Evolutionary conservation across 164 flowering plant genomes (phyloP), one percentile per base, ranked within the genome.

Genomic region (Brasenia schreberi): DNA sequence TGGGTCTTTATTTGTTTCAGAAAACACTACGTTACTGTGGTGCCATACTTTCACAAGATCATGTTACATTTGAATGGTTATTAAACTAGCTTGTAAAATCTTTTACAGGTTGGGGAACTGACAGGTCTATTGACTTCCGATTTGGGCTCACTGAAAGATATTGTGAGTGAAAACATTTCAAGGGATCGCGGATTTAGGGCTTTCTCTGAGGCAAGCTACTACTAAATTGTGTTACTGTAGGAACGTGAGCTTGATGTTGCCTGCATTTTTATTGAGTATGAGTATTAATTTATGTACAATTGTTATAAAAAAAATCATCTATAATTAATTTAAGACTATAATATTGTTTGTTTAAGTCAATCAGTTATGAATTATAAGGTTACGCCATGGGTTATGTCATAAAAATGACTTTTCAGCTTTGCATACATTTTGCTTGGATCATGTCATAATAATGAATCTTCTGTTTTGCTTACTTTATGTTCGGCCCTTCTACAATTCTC

Each of bases 181-280:
- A 82, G 98, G 75, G 98, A 94, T 74, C 97, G 98, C 66, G 98
- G 98, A 68, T 85, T 94, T 74, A 80, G 98, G 74, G 97, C 98
- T 73, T 80, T 89, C 73, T 84, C 98, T 66, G 97, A 94, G 98
- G 98, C 93, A 94, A 94, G 97, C 84, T 82, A 83, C 79, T 86
- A 80, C 83, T 73, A 77, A 23, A 23, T 23, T 23, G 27, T 23
- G 27, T 23, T 23, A 75, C 79, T 82, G 75, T 68, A 66, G 68
- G 81, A 70, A 82, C 67, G 86, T 82, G 85, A 85, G 85, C 84
- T 90, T 72, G 80, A 68, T 73, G 64, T 74, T 76, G 43, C 73
- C 68, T 60, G 61, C 33, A 66, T 33, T 70, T 66, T n/a, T 7
- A 45, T 7, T 45, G 53, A 45, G 53, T 45, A 45, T 45, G 53